phyloP scores from a whole-genome alignment of 192 early-diverging fungal genomes.

The Piromyces sp. region DNA sequence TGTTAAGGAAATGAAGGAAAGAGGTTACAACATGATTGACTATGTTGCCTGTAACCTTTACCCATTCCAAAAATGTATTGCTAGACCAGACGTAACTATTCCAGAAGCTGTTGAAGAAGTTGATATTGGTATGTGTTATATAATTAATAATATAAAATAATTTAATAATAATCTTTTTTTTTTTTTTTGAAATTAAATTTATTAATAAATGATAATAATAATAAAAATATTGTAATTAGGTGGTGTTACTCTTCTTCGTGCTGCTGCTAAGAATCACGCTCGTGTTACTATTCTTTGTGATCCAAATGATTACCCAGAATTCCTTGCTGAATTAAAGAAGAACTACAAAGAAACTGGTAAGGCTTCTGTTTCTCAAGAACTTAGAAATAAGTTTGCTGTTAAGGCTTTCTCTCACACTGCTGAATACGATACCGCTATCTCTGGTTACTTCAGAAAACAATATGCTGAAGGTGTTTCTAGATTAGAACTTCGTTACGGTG shows the following conservation, averaged over 20 bases:
- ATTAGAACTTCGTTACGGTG: conserved; percentile 83
- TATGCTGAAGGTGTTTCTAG: conserved; percentile 56
- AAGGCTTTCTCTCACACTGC: conserved; percentile 88
- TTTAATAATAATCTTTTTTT: no score
- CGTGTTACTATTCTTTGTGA: conserved; percentile 85
- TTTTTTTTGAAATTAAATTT: no score
- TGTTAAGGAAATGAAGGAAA: conserved; percentile 65
- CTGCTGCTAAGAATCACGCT: conserved; percentile 97
- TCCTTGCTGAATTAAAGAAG: conserved; percentile 23
- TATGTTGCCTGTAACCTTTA: conserved; percentile 96
- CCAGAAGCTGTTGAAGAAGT: conserved; percentile 93
- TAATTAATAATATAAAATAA: no score
- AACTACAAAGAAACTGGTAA: background rate
- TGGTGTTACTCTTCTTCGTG: conserved; percentile 91
- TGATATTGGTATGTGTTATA: conserved; percentile 60
- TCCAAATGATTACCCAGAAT: conserved; percentile 69
- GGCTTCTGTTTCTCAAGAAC: background rate
- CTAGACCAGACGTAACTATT: conserved; percentile 73
- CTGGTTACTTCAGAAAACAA: conserved; percentile 80
- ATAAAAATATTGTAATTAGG: conserved; percentile 19
- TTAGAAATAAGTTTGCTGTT: background rate
- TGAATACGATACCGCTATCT: conserved; percentile 87
- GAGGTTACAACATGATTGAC: conserved; percentile 83
- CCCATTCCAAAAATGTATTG: conserved; percentile 89
- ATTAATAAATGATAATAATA: no score